A percentile compares a stretch with the other conserved stretches of the same genome.
Evolutionary conservation across 1,284 basidiomycete species (phyloP).

Genomic region (Termitomyces sp.): DNA sequence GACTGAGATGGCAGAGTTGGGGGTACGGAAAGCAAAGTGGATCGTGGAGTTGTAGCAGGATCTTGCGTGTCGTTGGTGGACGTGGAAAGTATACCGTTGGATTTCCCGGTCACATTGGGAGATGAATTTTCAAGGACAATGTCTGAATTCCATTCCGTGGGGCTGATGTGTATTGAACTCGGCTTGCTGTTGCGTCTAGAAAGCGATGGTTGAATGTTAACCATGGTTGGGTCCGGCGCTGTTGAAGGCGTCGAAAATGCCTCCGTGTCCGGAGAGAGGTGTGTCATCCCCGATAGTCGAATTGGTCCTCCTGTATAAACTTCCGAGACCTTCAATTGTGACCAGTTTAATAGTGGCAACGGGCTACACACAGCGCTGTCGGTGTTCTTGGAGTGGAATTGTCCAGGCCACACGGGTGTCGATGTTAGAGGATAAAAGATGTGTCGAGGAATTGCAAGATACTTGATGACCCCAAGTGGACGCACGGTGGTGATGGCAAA

Average conservation of each 20-base stretch:
- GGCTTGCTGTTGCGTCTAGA: constrained; percentile 47
- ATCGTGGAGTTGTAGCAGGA: constrained; percentile 21
- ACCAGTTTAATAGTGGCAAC: neutral
- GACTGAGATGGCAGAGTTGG: constrained; percentile 18
- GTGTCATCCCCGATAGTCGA: constrained; percentile 12
- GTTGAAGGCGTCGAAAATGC: constrained; percentile 61
- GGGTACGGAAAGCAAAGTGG: constrained; percentile 8
- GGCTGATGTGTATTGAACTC: constrained; percentile 43
- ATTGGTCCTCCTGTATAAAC: neutral
- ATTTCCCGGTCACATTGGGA: constrained; percentile 30
- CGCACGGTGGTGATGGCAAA: constrained; percentile 1
- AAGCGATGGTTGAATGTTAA: constrained; percentile 38
- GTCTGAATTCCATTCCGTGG: constrained; percentile 43
- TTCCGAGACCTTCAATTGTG: constrained; percentile 3
- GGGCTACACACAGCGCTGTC: neutral
- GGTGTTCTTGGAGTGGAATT: constrained; percentile 4
- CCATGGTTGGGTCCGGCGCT: constrained; percentile 36
- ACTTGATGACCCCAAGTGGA: neutral
- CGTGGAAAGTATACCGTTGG: constrained; percentile 19
- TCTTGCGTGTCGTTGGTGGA: constrained; percentile 18
- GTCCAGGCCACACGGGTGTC: constrained; percentile 14
- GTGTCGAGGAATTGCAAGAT: neutral
- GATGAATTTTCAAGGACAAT: constrained; percentile 43
- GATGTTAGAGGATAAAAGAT: neutral
- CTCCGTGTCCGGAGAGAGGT: constrained; percentile 44